Evolutionary conservation across 179 eudicot species (phyloP).

Genomic region (Spinacia oleracea): DNA sequence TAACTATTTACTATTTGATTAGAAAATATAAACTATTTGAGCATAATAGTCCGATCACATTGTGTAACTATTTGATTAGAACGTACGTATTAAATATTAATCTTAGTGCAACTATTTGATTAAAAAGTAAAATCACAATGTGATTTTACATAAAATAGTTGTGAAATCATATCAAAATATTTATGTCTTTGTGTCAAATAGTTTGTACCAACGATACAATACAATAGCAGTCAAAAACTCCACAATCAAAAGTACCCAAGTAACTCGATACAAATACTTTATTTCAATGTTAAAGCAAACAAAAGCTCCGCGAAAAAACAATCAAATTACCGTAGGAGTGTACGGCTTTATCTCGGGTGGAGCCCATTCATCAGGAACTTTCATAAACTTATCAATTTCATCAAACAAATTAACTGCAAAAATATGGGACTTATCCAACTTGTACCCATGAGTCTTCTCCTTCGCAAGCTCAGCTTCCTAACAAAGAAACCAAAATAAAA

Average conservation of each 20-base stretch:
- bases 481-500: neutral
- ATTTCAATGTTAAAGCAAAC: neutral
- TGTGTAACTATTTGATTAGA: too few species aligned
- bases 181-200: too few species aligned
- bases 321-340: constrained; percentile 61
- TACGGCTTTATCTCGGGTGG: constrained; percentile 88
- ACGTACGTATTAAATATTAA: too few species aligned
- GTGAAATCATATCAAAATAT: too few species aligned
- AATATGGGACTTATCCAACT: constrained; percentile 73
- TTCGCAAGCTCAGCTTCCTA: constrained; percentile 94
- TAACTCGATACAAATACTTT: neutral
- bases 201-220: too few species aligned
- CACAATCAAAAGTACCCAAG: neutral
- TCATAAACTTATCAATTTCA: constrained; percentile 84
- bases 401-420: constrained; percentile 84
- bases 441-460: constrained; percentile 82
- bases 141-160: too few species aligned
- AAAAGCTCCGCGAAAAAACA: neutral
- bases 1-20: too few species aligned
- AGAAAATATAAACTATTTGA: too few species aligned
- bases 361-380: constrained; percentile 96
- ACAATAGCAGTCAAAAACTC: too few species aligned
- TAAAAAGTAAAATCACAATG: too few species aligned
- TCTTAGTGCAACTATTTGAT: too few species aligned
- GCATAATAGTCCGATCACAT: too few species aligned